Conservation (phyloP, 345 rosid species). For the Boechera stricta region DNA sequence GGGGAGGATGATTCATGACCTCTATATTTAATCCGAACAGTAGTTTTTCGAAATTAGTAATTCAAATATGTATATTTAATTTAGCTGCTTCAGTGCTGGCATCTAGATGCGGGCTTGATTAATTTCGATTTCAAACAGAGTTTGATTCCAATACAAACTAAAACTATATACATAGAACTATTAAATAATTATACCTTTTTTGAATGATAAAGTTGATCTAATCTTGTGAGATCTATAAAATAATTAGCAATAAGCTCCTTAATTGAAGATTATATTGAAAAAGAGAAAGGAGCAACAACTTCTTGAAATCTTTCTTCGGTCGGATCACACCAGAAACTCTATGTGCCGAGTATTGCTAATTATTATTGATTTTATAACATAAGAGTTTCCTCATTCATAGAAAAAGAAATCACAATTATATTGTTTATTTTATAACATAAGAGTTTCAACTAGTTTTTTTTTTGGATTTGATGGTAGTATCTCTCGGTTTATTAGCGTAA, state of each 20-base stretch:
- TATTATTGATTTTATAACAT: not conserved
- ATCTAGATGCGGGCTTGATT: slow-evolving; percentile 7
- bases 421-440: too few relatives aligned
- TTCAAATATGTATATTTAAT: not conserved
- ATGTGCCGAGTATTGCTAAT: not conserved
- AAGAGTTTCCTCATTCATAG: too few relatives aligned
- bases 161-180: not conserved
- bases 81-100: slow-evolving; percentile 14
- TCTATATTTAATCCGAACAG: slow-evolving; percentile 5
- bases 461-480: not conserved
- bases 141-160: not conserved
- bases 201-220: not conserved
- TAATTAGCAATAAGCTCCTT: too few relatives aligned
- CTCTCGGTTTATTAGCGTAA: not conserved
- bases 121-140: slow-evolving; percentile 1
- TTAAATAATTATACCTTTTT: not conserved
- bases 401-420: too few relatives aligned
- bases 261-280: not conserved
- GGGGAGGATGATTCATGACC: slow-evolving; percentile 37
- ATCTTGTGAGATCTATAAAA: too few relatives aligned
- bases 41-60: not conserved
- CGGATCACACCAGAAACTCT: slow-evolving; percentile 3
- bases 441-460: too few relatives aligned
- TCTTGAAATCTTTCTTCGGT: not conserved
- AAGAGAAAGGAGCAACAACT: not conserved